Percentiles rank a stretch among this genome's conserved stretches.
Conservation (phyloP, 768 basidiomycete species). For the Kwoniella sp. region DNA sequence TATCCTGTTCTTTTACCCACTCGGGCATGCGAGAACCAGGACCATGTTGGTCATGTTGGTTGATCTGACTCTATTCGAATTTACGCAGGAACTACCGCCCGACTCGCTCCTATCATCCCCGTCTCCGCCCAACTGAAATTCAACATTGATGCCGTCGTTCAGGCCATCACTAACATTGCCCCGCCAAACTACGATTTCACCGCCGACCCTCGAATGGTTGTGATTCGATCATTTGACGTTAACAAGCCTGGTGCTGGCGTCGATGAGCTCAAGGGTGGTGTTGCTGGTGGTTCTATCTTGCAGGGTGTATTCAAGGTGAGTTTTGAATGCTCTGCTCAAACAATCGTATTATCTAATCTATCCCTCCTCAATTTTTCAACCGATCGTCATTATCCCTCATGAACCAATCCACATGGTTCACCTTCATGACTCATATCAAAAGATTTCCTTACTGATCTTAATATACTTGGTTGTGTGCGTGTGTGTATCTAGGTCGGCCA, state of each 20-base stretch:
- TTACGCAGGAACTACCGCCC: conserved; percentile 85
- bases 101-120: conserved; percentile 95
- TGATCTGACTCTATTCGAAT: too few relatives aligned
- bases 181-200: conserved; percentile 91
- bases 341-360: too few relatives aligned
- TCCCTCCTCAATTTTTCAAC: too few relatives aligned
- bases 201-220: conserved; percentile 87
- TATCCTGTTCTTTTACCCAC: too few relatives aligned
- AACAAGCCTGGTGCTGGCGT: conserved; percentile 98
- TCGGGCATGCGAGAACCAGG: too few relatives aligned
- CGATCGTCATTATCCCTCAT: too few relatives aligned
- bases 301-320: conserved; percentile 75
- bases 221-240: conserved; percentile 98
- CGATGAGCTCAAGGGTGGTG: conserved; percentile 95
- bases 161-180: conserved; percentile 95
- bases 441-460: background rate
- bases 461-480: too few relatives aligned
- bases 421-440: too few relatives aligned
- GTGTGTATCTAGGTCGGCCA: conserved; percentile 64
- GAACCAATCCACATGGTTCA: too few relatives aligned
- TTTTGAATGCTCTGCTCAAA: background rate
- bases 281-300: conserved; percentile 94
- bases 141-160: conserved; percentile 99
- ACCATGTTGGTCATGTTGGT: too few relatives aligned
- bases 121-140: conserved; percentile 98